Evolutionary conservation across 2,329 filamentous ascomycete genomes (phyloP).

Genomic region (Eurotiales sp.): DNA sequence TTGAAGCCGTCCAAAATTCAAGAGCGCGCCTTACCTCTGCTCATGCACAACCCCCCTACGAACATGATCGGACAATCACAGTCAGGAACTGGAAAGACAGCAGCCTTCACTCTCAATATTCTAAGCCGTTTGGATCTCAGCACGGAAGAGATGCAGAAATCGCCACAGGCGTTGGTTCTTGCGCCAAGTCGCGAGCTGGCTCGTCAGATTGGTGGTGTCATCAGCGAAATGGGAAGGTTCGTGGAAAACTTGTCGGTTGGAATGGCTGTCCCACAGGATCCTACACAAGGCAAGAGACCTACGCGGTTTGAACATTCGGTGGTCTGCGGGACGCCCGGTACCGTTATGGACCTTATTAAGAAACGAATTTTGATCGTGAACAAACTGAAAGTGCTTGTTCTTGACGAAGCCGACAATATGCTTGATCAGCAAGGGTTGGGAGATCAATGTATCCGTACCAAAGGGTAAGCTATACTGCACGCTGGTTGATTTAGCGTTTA

Average conservation of each 20-base stretch:
- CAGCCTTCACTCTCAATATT: conserved; percentile 90
- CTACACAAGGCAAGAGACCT: conserved; percentile 65
- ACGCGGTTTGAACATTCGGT: conserved; percentile 70
- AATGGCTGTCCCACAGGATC: conserved; percentile 81
- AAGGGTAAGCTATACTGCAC: conserved; percentile 52
- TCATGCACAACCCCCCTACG: conserved; percentile 77
- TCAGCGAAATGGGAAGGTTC: conserved; percentile 79
- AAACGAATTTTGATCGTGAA: conserved; percentile 69
- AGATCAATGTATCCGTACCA: conserved; percentile 90
- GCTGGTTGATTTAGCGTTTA: background rate
- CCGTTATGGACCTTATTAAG: conserved; percentile 81
- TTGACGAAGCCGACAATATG: conserved; percentile 99
- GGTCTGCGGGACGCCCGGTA: conserved; percentile 90
- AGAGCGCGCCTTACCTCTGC: conserved; percentile 85
- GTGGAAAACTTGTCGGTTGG: conserved; percentile 70
- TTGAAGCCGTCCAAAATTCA: conserved; percentile 97
- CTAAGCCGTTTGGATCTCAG: conserved; percentile 78
- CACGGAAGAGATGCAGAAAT: conserved; percentile 51
- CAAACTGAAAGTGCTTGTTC: conserved; percentile 74
- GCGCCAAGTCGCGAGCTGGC: conserved; percentile 93
- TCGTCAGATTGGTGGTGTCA: conserved; percentile 85
- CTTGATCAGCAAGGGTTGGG: conserved; percentile 91
- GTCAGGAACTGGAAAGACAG: conserved; percentile 96
- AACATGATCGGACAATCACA: conserved; percentile 99
- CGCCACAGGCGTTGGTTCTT: conserved; percentile 80